Evolutionary conservation across 768 basidiomycete genomes (phyloP).

Genomic region (Hericium erinaceus): DNA sequence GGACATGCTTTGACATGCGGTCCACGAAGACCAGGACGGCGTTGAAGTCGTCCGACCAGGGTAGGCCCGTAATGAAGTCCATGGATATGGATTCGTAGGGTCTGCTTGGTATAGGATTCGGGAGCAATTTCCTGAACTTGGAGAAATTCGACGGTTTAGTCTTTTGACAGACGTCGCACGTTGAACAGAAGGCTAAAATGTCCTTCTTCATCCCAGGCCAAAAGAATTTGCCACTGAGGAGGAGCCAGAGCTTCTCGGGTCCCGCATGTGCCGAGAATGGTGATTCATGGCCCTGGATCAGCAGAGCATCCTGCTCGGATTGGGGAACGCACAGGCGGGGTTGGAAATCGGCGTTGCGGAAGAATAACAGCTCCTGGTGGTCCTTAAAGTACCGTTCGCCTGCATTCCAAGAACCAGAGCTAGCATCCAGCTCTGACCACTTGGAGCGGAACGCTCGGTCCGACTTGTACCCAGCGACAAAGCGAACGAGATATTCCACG

Average conservation of each 20-base stretch:
- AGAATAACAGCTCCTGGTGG: conserved; percentile 9
- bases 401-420: neutral
- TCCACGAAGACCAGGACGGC: conserved; percentile 12
- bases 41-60: conserved; percentile 4
- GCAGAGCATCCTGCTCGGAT: neutral
- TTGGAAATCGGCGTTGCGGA: conserved; percentile 12
- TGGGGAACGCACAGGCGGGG: conserved; percentile 13
- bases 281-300: conserved; percentile 6
- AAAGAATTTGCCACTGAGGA: neutral
- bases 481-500: no score
- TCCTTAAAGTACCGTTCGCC: conserved; percentile 9
- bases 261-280: conserved; percentile 5
- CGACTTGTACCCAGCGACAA: no score
- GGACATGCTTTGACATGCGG: conserved; percentile 19
- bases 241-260: neutral
- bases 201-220: conserved; percentile 8
- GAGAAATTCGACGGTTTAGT: conserved; percentile 3
- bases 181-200: neutral
- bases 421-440: no score
- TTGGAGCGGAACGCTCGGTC: no score
- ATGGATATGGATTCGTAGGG: conserved; percentile 11
- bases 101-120: conserved; percentile 4
- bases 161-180: conserved; percentile 14
- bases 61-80: conserved; percentile 6
- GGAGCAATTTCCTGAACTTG: neutral